phyloP scores from a whole-genome alignment of 2,329 filamentous ascomycete genomes.

The Neobulgaria alba region DNA sequence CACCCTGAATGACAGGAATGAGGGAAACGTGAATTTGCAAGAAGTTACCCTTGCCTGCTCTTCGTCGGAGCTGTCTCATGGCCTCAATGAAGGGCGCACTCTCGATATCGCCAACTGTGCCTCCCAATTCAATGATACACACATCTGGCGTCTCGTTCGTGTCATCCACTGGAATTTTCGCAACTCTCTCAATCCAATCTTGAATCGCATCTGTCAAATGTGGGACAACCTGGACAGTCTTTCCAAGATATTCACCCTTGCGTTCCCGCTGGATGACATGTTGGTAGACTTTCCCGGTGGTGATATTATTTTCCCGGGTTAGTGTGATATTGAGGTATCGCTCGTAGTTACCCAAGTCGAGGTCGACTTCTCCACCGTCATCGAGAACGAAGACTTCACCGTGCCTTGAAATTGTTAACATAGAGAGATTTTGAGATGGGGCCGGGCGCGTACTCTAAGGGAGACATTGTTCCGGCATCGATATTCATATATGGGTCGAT shows the following conservation, averaged over 20 bases:
- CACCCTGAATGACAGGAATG: constrained; percentile 58
- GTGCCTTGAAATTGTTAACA: constrained; percentile 45
- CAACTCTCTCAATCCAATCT: constrained; percentile 84
- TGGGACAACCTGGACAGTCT: constrained; percentile 84
- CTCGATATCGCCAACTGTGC: constrained; percentile 75
- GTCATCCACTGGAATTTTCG: constrained; percentile 78
- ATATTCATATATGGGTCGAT: constrained; percentile 69
- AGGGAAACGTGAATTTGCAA: constrained; percentile 84
- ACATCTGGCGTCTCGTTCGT: constrained; percentile 78
- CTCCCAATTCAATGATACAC: constrained; percentile 73
- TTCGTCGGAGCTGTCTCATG: constrained; percentile 66
- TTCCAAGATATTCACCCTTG: constrained; percentile 66
- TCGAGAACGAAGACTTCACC: constrained; percentile 85
- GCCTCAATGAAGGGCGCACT: constrained; percentile 83
- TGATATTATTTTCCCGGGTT: constrained; percentile 78
- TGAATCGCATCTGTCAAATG: constrained; percentile 89
- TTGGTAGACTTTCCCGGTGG: constrained; percentile 92
- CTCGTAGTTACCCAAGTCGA: constrained; percentile 71
- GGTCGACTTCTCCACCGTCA: constrained; percentile 70
- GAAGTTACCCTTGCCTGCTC: constrained; percentile 71
- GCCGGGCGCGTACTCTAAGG: constrained; percentile 43
- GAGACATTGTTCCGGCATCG: constrained; percentile 61
- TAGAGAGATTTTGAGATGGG: constrained; percentile 20
- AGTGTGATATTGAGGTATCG: constrained; percentile 76
- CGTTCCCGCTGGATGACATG: constrained; percentile 64